Evolutionary conservation across 495 filamentous ascomycete species (phyloP).

Genomic region (Hypoxylon lienhwacheense): DNA sequence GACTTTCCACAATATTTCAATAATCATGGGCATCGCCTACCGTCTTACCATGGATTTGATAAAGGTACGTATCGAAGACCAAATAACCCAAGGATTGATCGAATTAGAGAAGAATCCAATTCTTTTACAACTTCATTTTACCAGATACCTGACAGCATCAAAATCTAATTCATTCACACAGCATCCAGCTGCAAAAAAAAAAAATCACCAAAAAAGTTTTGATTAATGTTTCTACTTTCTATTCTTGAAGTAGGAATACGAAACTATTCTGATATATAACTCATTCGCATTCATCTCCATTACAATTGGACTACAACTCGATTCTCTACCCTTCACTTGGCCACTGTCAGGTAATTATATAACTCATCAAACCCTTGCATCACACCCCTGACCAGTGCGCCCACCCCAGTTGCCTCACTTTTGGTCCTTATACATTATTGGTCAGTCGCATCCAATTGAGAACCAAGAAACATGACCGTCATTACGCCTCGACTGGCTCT

Average conservation of each 20-base stretch:
- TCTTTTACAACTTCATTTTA: conserved; percentile 14
- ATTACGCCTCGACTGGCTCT: conserved; percentile 20
- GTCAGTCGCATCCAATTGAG: conserved; percentile 24
- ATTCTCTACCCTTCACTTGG: conserved; percentile 20
- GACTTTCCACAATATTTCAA: too few relatives aligned
- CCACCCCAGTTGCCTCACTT: conserved; percentile 25
- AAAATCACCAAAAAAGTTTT: conserved; percentile 13
- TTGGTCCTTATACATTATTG: conserved; percentile 15
- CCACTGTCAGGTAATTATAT: conserved; percentile 9
- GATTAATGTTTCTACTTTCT: too few relatives aligned
- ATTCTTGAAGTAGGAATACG: conserved; percentile 3
- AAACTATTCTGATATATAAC: conserved; percentile 15
- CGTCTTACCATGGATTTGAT: too few relatives aligned
- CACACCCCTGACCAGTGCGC: conserved; percentile 31
- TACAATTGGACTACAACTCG: too few relatives aligned
- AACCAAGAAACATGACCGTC: conserved; percentile 24
- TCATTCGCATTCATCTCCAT: too few relatives aligned
- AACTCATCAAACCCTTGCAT: conserved; percentile 32
- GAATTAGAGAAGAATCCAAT: too few relatives aligned
- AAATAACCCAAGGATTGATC: background rate
- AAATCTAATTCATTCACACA: conserved; percentile 10
- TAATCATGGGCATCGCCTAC: too few relatives aligned
- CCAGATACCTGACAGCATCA: conserved; percentile 15
- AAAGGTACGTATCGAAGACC: background rate
- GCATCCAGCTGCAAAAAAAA: conserved; percentile 21